phyloP scores from a whole-genome alignment of 1,139 yeast genomes.

The Schwanniomyces etchellsii region DNA sequence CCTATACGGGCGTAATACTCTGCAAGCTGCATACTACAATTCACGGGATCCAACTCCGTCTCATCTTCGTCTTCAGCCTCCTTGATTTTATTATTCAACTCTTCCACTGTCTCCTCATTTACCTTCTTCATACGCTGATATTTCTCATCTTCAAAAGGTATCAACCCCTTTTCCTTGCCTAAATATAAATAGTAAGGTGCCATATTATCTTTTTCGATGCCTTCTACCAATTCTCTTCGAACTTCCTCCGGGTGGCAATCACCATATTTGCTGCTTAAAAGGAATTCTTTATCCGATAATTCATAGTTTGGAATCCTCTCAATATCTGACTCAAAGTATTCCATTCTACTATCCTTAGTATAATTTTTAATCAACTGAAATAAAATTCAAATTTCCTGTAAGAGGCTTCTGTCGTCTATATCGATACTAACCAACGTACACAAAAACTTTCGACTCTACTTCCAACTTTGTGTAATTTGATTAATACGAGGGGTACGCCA shows the following conservation, averaged over 20 bases:
- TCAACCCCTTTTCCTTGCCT: slow-evolving; percentile 41
- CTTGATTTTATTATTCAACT: slow-evolving; percentile 57
- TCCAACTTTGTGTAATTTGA: no score
- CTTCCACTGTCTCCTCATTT: slow-evolving; percentile 52
- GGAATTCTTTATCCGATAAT: slow-evolving; percentile 73
- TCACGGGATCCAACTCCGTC: slow-evolving; percentile 78
- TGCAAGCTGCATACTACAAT: slow-evolving; percentile 75
- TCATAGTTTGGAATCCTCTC: slow-evolving; percentile 73
- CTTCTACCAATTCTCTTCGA: slow-evolving; percentile 40
- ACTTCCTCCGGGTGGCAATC: slow-evolving; percentile 36
- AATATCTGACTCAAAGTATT: slow-evolving; percentile 37
- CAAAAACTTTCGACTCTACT: no score
- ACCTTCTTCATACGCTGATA: slow-evolving; percentile 45
- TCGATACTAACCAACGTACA: no score
- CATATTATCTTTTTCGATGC: slow-evolving; percentile 57
- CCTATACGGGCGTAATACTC: slow-evolving; percentile 85
- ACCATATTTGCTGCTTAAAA: slow-evolving; percentile 36
- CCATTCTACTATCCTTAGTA: slow-evolving; percentile 20
- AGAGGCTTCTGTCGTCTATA: no score
- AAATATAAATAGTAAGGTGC: slow-evolving; percentile 84
- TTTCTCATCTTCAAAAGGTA: slow-evolving; percentile 53
- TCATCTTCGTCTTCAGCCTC: slow-evolving; percentile 85
- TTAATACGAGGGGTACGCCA: background rate
- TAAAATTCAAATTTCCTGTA: no score
- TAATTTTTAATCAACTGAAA: no score